Percentiles rank a stretch among this genome's conserved stretches.
Evolutionary conservation across 139 green algal genomes (phyloP).

Genomic region (Chlorella vulgaris): DNA sequence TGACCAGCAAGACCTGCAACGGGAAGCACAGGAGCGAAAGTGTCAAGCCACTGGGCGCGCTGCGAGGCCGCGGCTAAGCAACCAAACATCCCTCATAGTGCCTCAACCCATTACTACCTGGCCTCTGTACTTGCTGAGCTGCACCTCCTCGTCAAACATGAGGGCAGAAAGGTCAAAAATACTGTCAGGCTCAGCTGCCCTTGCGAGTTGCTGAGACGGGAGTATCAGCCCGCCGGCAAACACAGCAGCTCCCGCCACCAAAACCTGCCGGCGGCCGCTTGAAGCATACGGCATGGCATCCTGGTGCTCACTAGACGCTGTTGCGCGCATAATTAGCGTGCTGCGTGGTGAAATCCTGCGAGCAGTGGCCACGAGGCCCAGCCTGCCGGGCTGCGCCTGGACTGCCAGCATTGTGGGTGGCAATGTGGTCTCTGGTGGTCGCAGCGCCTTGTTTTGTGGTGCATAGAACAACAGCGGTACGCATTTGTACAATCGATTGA

Average conservation of each 20-base stretch:
- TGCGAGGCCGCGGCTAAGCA: no score
- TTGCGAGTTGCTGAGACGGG: background rate
- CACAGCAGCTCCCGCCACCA: slow-evolving; percentile 1
- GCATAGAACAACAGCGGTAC: no score
- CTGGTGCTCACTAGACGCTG: background rate
- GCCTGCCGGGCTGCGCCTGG: no score
- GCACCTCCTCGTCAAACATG: slow-evolving; percentile 58
- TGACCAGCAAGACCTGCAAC: slow-evolving; percentile 66
- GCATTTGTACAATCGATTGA: no score
- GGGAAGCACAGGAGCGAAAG: background rate
- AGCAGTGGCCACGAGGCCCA: no score
- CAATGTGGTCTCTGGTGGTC: no score
- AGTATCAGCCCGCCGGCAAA: slow-evolving; percentile 10
- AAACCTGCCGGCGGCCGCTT: background rate
- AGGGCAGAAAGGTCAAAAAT: slow-evolving; percentile 62
- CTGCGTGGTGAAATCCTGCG: background rate
- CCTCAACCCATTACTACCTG: slow-evolving; percentile 10
- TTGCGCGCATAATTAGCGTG: background rate
- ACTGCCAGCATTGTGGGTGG: no score
- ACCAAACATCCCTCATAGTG: no score
- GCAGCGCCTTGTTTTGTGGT: no score
- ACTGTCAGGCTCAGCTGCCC: slow-evolving; percentile 25
- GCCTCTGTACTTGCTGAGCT: slow-evolving; percentile 46
- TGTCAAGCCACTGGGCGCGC: no score
- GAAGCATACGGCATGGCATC: background rate